Evolutionary conservation across 2,329 filamentous ascomycete genomes (phyloP), one percentile per base, ranked within the genome.

Genomic region (Pyricularia sp.): DNA sequence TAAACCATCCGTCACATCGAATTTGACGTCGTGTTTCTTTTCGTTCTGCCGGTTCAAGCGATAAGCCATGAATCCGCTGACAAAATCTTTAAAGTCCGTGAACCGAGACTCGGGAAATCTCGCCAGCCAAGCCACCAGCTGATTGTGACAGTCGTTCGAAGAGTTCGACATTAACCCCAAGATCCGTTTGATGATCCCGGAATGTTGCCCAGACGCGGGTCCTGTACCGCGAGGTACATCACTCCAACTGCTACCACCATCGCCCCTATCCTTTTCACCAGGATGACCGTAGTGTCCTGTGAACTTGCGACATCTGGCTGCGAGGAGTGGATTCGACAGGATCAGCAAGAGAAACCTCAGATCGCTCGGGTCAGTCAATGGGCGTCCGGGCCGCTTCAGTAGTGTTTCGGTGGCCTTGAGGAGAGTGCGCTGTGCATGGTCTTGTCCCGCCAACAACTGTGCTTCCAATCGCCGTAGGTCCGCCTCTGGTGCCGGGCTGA

Each of bases 101-200:
- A 97, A 93, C 25, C 90, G 87, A 17, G 81, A 77, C 68, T 89
- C 85, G 0, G 91, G 86, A 72, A 91, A 88, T 65, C 88, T 86
- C 14, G 91, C 88, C 73, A 96, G 89, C 93, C 93, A 97, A 7
- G 86, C 85, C 11, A 93, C 87, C 30, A 97, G 79, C 73, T 91
- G 87, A 68, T 90, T 89, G 73, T 97, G 93, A 72, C 91, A 94
- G 69, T 90, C 86, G 69, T 87, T 86, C 0, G 92, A 85, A 14
- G 92, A 82, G 76, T 96, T 92, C 1, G 92, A 90, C 28, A 97
- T 76, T 11, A 97, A 80, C 0, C 94, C 94, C 30, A 97, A 78
- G 58, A 96, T 89, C 55, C 94, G 87, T 77, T 97, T 97, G 73
- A 96, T 87, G 68, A 97, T 90, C 4, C 90, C 91, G 2, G 92